Evolutionary conservation across 495 filamentous ascomycete species (phyloP).

Genomic region (Aspergillus indologenus): DNA sequence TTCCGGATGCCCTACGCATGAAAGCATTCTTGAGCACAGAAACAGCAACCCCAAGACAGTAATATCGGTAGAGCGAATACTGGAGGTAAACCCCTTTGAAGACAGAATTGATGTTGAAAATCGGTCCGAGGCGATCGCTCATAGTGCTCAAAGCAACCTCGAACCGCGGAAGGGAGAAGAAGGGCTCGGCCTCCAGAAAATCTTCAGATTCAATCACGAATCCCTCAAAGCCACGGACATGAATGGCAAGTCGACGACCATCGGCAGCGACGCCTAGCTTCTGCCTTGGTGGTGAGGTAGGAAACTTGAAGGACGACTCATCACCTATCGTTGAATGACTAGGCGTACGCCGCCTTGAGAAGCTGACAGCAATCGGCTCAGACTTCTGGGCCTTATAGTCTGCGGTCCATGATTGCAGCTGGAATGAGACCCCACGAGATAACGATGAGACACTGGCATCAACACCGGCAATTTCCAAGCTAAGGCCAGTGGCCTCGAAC

Average conservation of each 20-base stretch:
- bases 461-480: conserved; percentile 84
- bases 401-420: conserved; percentile 85
- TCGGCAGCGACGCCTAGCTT: conserved; percentile 63
- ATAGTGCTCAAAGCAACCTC: conserved; percentile 82
- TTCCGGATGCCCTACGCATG: conserved; percentile 38
- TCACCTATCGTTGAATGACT: conserved; percentile 53
- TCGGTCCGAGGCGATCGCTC: conserved; percentile 78
- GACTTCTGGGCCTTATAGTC: conserved; percentile 83
- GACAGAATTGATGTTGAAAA: conserved; percentile 82
- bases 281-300: conserved; percentile 60
- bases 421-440: conserved; percentile 75
- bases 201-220: conserved; percentile 87
- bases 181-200: conserved; percentile 78
- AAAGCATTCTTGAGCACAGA: conserved; percentile 76
- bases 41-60: conserved; percentile 78
- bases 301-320: conserved; percentile 51
- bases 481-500: conserved; percentile 84
- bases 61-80: conserved; percentile 93
- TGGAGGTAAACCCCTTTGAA: conserved; percentile 75
- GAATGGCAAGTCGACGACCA: conserved; percentile 76
- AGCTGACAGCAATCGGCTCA: conserved; percentile 58
- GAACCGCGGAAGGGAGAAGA: conserved; percentile 79
- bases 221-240: conserved; percentile 77
- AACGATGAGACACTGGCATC: conserved; percentile 76
- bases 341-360: conserved; percentile 53